phyloP scores from a whole-genome alignment of 2,329 filamentous ascomycete genomes.

The Ascochyta rabiei region DNA sequence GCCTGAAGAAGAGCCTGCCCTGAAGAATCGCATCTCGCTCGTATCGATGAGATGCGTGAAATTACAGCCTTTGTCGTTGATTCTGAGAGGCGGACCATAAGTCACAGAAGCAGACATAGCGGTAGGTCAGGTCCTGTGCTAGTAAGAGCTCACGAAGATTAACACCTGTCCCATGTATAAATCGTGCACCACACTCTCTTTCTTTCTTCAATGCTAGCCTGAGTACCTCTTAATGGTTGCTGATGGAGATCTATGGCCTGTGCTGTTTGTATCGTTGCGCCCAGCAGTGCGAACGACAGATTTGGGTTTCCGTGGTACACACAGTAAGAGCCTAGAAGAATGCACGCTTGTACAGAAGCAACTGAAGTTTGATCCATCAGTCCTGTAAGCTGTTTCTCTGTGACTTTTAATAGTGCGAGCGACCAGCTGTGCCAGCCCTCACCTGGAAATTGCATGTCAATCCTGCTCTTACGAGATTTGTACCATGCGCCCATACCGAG shows the following conservation, averaged over 20 bases:
- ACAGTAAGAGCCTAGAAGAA: slow-evolving; percentile 50
- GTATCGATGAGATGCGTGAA: slow-evolving; percentile 45
- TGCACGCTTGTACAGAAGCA: slow-evolving; percentile 47
- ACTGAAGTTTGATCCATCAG: slow-evolving; percentile 51
- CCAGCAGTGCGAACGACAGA: slow-evolving; percentile 48
- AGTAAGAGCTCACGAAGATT: background rate
- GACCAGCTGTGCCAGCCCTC: slow-evolving; percentile 25
- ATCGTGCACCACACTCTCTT: slow-evolving; percentile 53
- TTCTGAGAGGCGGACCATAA: slow-evolving; percentile 51
- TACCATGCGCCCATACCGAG: slow-evolving; percentile 51
- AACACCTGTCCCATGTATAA: slow-evolving; percentile 48
- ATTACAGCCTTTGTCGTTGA: slow-evolving; percentile 52
- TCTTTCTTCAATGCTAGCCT: slow-evolving; percentile 41
- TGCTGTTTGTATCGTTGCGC: slow-evolving; percentile 47
- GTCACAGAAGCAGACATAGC: slow-evolving; percentile 49
- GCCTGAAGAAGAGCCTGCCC: background rate
- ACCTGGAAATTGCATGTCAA: slow-evolving; percentile 5
- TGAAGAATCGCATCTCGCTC: slow-evolving; percentile 41
- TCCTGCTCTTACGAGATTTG: slow-evolving; percentile 30
- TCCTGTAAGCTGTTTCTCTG: slow-evolving; percentile 47
- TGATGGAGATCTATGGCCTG: slow-evolving; percentile 46
- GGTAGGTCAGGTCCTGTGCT: background rate
- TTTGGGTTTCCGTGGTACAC: slow-evolving; percentile 53
- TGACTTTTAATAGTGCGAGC: slow-evolving; percentile 29
- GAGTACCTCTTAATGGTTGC: slow-evolving; percentile 30